phyloP scores from a whole-genome alignment of 352 stramenopile genomes.

The Aphanomyces euteiches region DNA sequence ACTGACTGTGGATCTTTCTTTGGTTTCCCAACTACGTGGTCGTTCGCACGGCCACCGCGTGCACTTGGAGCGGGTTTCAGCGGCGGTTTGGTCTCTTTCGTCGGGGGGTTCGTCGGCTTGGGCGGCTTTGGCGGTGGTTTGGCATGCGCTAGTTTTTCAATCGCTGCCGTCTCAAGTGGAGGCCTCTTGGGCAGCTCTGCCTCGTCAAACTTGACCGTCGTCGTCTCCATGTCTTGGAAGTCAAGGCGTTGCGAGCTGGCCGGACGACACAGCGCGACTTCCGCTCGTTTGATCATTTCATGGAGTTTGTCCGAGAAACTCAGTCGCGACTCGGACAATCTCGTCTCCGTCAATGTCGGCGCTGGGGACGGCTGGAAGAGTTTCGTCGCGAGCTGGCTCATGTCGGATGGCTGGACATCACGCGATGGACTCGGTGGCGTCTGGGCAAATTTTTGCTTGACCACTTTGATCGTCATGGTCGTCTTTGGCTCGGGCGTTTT shows the following conservation, averaged over 20 bases:
- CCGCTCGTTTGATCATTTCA: conserved; percentile 25
- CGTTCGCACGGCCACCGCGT: too few species aligned
- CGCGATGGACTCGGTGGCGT: neutral
- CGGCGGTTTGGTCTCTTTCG: neutral
- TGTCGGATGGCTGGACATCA: neutral
- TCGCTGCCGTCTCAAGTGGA: neutral
- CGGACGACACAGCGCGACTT: conserved; percentile 27
- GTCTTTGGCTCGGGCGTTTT: neutral
- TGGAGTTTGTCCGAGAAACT: conserved; percentile 30
- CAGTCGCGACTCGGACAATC: neutral
- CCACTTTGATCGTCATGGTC: conserved; percentile 14
- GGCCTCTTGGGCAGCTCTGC: neutral
- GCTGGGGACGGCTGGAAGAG: conserved; percentile 14
- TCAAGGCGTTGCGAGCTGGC: neutral
- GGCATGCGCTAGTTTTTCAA: neutral
- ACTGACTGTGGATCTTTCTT: too few species aligned
- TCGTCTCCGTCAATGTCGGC: neutral
- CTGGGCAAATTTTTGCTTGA: neutral
- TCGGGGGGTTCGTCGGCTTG: neutral
- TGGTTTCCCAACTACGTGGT: too few species aligned
- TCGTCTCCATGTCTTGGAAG: neutral
- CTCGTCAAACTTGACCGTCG: conserved; percentile 1
- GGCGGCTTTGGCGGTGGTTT: neutral
- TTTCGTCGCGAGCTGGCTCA: conserved; percentile 22
- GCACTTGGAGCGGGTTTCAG: neutral